These are phyloP conservation scores for Lactarius deliciosus DNA, from an alignment of 768 basidiomycete genomes.

Conservation along the genomic window DNA sequence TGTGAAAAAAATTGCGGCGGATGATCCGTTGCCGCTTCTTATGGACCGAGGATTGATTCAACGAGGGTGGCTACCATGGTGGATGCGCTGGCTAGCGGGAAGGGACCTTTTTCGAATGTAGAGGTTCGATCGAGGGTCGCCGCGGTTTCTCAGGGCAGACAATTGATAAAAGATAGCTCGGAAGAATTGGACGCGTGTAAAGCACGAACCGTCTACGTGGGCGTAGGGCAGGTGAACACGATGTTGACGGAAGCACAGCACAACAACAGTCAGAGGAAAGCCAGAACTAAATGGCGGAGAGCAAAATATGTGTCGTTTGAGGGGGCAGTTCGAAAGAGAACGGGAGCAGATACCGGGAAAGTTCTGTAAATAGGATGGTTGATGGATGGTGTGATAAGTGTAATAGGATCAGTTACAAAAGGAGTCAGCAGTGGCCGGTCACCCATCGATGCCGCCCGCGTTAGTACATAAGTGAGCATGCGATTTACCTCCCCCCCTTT, in stretches of 20 bases:
- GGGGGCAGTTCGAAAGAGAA: not conserved
- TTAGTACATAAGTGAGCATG: conserved; percentile 25
- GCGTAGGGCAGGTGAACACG: conserved; percentile 27
- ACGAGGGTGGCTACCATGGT: conserved; percentile 22
- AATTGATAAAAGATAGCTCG: conserved; percentile 51
- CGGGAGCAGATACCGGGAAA: not conserved
- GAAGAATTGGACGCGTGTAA: conserved; percentile 50
- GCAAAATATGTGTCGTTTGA: conserved; percentile 39
- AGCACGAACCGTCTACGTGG: conserved; percentile 58
- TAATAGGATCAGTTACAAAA: conserved; percentile 18
- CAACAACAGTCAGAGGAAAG: conserved; percentile 12
- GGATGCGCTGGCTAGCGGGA: conserved; percentile 39
- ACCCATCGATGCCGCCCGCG: conserved; percentile 26
- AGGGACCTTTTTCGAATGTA: conserved; percentile 51
- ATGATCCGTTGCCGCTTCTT: conserved; percentile 34
- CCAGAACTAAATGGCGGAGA: conserved; percentile 42
- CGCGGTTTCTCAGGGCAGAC: conserved; percentile 42
- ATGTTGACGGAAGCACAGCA: conserved; percentile 16
- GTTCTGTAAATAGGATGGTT: not conserved
- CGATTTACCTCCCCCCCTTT: conserved; percentile 25
- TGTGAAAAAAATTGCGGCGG: conserved; percentile 34
- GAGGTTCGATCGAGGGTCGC: conserved; percentile 43
- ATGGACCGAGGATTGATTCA: conserved; percentile 47
- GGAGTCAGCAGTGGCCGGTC: conserved; percentile 25
- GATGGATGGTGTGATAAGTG: conserved; percentile 19